Evolutionary conservation across 139 green algal genomes (phyloP).

Genomic region (Tetradesmus lagerheimii): DNA sequence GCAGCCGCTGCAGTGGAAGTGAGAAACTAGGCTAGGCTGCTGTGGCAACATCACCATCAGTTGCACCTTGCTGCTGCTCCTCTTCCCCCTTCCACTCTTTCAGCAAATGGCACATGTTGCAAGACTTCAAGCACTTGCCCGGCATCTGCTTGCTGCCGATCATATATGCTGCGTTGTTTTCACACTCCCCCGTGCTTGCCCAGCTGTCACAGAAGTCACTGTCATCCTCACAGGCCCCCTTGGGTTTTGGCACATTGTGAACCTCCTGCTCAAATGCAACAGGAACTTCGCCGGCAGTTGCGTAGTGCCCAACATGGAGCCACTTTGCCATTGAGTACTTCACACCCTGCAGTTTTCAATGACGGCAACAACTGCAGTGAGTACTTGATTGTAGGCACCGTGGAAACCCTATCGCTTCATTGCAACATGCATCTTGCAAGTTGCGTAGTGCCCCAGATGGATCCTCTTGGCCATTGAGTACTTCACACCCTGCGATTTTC

Average conservation of each 20-base stretch:
- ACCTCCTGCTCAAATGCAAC: background rate
- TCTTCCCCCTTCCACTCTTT: background rate
- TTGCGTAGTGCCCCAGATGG: slow-evolving; percentile 55
- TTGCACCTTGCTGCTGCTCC: background rate
- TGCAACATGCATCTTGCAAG: slow-evolving; percentile 65
- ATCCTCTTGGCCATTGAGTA: slow-evolving; percentile 72
- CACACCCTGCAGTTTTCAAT: slow-evolving; percentile 49
- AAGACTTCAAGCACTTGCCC: slow-evolving; percentile 15
- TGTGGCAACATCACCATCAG: background rate
- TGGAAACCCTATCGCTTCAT: too few relatives aligned
- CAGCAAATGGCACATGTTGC: background rate
- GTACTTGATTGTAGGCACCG: too few relatives aligned
- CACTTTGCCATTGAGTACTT: slow-evolving; percentile 76
- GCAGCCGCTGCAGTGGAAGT: too few relatives aligned
- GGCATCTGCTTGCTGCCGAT: background rate
- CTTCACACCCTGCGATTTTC: slow-evolving; percentile 65
- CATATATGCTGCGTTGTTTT: slow-evolving; percentile 19
- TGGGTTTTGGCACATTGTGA: background rate
- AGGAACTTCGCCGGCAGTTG: background rate
- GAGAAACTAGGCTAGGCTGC: background rate
- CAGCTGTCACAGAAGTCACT: slow-evolving; percentile 18
- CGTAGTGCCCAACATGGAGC: slow-evolving; percentile 64
- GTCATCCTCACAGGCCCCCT: background rate
- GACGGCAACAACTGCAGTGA: too few relatives aligned
- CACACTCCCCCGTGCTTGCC: slow-evolving; percentile 16